Evolutionary conservation across 441 rosid genomes (phyloP).

Genomic region (Mallotus repandus): DNA sequence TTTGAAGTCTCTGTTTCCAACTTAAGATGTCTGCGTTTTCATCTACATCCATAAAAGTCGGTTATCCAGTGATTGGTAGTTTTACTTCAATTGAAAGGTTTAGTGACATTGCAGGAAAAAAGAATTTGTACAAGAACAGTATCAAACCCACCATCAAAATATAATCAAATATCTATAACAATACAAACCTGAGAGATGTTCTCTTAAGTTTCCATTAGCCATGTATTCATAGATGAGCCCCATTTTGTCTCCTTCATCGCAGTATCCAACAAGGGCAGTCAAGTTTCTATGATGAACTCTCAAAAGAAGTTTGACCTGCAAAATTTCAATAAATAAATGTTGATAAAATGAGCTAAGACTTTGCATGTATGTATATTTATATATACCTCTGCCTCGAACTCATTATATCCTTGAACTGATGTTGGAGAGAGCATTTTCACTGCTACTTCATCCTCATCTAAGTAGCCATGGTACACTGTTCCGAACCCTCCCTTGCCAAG

Average conservation of each 20-base stretch:
- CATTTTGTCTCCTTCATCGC: slow-evolving; percentile 40
- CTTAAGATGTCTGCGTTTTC: slow-evolving; percentile 17
- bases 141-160: no score
- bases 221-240: slow-evolving; percentile 57
- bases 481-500: slow-evolving; percentile 42
- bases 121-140: no score
- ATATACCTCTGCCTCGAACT: slow-evolving; percentile 29
- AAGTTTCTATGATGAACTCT: slow-evolving; percentile 60
- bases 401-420: slow-evolving; percentile 38
- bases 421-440: slow-evolving; percentile 39
- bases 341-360: background rate
- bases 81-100: no score
- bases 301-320: slow-evolving; percentile 45
- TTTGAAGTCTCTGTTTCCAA: slow-evolving; percentile 40
- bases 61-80: no score
- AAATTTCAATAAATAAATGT: background rate
- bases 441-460: slow-evolving; percentile 31
- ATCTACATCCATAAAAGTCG: background rate
- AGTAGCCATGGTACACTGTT: slow-evolving; percentile 33
- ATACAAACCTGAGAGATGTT: slow-evolving; percentile 43
- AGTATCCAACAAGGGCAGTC: slow-evolving; percentile 47
- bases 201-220: slow-evolving; percentile 46
- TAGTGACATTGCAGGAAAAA: no score
- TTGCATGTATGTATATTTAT: background rate
- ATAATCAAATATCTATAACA: no score